A percentile compares a stretch with the other conserved stretches of the same genome.
phyloP scores from a whole-genome alignment of 345 rosid genomes.

The Cardamine occulta region DNA sequence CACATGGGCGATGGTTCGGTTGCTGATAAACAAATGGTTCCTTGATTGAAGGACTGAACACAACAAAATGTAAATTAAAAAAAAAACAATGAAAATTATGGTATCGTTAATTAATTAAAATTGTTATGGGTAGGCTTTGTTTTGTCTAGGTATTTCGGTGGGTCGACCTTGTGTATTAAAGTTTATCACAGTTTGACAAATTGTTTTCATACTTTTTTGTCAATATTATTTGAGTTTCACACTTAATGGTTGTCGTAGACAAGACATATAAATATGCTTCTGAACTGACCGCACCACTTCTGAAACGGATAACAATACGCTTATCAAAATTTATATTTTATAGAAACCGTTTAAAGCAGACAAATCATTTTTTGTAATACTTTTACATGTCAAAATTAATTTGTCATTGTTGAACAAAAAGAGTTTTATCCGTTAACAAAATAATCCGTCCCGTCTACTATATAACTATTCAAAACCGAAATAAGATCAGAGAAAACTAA shows the following conservation, averaged over 20 bases:
- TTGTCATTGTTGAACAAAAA: neutral
- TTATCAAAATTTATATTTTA: neutral
- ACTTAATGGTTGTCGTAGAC: neutral
- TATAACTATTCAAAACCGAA: neutral
- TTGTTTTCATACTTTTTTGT: neutral
- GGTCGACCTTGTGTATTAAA: conserved; percentile 32
- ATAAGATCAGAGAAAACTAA: neutral
- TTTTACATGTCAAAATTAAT: neutral
- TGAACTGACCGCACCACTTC: neutral
- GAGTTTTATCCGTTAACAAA: neutral
- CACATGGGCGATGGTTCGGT: conserved; percentile 43
- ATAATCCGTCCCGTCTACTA: neutral
- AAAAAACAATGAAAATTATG: conserved; percentile 3
- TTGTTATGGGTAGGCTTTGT: conserved; percentile 24
- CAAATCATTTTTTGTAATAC: neutral
- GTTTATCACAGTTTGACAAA: conserved; percentile 26
- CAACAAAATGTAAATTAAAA: conserved; percentile 1
- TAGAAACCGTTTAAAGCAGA: neutral
- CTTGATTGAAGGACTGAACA: conserved; percentile 32
- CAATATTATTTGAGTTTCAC: neutral
- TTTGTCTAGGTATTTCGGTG: conserved; percentile 28
- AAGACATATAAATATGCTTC: neutral
- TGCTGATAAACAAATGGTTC: conserved; percentile 37
- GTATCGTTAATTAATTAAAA: neutral
- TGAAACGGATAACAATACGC: neutral